phyloP scores from a whole-genome alignment of 2,329 filamentous ascomycete genomes.

The Sporothrix dimorphospora region DNA sequence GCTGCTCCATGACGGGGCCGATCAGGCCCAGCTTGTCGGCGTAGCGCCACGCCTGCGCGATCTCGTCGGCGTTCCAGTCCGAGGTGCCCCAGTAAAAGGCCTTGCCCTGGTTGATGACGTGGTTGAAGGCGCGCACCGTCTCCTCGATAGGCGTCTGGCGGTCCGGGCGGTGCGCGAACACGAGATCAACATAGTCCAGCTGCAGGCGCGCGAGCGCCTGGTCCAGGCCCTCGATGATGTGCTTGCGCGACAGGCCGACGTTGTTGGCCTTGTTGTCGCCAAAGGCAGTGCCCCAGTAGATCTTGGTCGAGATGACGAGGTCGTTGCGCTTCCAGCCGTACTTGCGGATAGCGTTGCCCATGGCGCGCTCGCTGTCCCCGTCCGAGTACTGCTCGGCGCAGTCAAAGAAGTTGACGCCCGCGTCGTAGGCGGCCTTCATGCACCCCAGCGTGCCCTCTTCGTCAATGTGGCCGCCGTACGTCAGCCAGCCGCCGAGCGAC shows the following conservation, averaged over 20 bases:
- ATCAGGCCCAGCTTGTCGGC: slow-evolving; percentile 66
- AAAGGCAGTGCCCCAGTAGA: slow-evolving; percentile 67
- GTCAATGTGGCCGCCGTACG: slow-evolving; percentile 48
- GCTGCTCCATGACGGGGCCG: slow-evolving; percentile 68
- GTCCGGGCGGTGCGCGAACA: slow-evolving; percentile 66
- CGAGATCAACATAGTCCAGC: slow-evolving; percentile 66
- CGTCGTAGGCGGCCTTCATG: slow-evolving; percentile 64
- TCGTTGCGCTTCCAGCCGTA: slow-evolving; percentile 65
- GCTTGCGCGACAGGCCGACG: slow-evolving; percentile 54
- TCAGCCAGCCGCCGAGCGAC: slow-evolving; percentile 56
- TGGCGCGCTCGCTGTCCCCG: slow-evolving; percentile 66
- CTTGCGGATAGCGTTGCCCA: slow-evolving; percentile 63
- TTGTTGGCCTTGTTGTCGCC: slow-evolving; percentile 61
- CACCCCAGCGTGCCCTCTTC: slow-evolving; percentile 43
- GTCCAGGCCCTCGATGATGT: slow-evolving; percentile 61
- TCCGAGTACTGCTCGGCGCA: slow-evolving; percentile 61
- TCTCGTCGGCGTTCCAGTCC: slow-evolving; percentile 70
- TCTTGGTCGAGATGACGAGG: slow-evolving; percentile 62
- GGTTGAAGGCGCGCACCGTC: slow-evolving; percentile 58
- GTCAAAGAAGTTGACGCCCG: slow-evolving; percentile 67
- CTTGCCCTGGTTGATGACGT: slow-evolving; percentile 63
- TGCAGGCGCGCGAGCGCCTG: slow-evolving; percentile 60
- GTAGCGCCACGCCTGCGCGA: slow-evolving; percentile 62
- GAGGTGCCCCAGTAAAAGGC: slow-evolving; percentile 75
- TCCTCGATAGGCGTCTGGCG: slow-evolving; percentile 63